A percentile compares a stretch with the other conserved stretches of the same genome.
These are phyloP conservation scores for Rubia balearica DNA, from an alignment of 305 asterid species.

Conservation along the genomic window DNA sequence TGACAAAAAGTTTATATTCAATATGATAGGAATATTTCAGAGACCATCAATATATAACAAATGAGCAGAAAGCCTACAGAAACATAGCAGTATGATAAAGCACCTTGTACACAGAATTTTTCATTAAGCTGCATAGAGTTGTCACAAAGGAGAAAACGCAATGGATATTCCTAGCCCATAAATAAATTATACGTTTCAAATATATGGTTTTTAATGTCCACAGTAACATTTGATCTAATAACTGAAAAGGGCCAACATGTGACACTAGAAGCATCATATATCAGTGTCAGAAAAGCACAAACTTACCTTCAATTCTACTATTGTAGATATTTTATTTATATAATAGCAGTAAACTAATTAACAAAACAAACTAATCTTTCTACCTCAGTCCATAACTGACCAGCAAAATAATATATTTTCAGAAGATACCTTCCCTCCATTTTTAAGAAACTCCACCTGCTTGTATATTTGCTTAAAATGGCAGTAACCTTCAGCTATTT, in stretches of 20 bases:
- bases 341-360: neutral
- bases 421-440: neutral
- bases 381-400: neutral
- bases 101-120: neutral
- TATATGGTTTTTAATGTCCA: neutral
- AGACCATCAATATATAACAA: neutral
- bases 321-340: too few species aligned
- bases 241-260: neutral
- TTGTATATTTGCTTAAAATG: neutral
- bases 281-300: too few species aligned
- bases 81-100: neutral
- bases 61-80: neutral
- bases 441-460: conserved; percentile 3
- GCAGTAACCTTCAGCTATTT: neutral
- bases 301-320: neutral
- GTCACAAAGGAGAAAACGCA: neutral
- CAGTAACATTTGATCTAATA: neutral
- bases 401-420: neutral
- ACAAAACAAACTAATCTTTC: neutral
- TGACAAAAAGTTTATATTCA: neutral
- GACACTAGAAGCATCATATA: neutral
- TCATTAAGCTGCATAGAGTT: neutral
- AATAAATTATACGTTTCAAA: neutral
- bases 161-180: neutral
- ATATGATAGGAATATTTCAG: neutral